Conservation (phyloP, 257 asterid genomes). For the Solanum pinnatisectum region DNA sequence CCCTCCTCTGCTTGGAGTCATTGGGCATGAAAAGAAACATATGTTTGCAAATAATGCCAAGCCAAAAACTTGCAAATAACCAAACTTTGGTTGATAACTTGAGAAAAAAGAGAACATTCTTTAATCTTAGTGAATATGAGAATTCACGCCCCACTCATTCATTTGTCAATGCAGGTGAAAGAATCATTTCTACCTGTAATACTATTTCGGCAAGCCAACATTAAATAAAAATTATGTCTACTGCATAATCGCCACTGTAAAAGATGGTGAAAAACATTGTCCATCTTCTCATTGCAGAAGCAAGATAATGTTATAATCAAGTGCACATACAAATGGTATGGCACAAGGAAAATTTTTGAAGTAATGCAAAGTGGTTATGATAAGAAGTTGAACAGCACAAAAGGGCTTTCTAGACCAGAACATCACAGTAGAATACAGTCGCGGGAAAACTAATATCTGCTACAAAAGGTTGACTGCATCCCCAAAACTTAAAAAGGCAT, state of each 20-base stretch:
- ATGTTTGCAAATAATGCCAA: not conserved
- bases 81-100: not conserved
- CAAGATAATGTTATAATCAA: not conserved
- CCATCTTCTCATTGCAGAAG: not conserved
- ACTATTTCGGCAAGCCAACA: not conserved
- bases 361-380: not conserved
- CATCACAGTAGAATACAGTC: not conserved
- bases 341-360: not conserved
- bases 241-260: not conserved
- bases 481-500: not conserved
- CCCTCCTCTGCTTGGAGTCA: not conserved
- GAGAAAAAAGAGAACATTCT: not conserved
- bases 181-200: too few species aligned
- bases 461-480: not conserved
- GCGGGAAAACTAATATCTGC: not conserved
- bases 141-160: too few species aligned
- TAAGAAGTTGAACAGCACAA: not conserved
- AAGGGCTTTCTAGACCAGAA: not conserved
- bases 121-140: not conserved
- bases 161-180: too few species aligned
- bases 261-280: too few species aligned
- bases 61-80: too few species aligned
- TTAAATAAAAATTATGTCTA: not conserved
- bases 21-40: not conserved
- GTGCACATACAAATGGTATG: not conserved